Conservation (phyloP, 495 filamentous ascomycete genomes). For the Glutinoglossum americanum region DNA sequence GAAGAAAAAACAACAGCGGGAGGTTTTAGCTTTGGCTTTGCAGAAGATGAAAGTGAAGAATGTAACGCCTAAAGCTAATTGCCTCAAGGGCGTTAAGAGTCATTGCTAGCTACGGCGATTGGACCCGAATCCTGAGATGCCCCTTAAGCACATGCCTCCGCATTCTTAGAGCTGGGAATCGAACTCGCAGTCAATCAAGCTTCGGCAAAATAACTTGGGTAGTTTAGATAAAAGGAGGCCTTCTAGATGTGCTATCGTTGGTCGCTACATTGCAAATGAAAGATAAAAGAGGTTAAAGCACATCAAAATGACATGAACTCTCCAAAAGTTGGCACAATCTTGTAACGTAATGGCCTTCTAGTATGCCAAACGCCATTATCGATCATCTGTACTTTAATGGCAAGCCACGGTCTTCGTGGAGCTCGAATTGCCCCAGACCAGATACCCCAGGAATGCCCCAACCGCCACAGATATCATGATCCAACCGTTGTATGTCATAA, state of each 20-base stretch:
- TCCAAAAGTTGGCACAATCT: not conserved
- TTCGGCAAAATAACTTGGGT: no score
- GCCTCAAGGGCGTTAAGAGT: not conserved
- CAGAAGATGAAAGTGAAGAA: slow-evolving; percentile 23
- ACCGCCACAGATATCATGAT: slow-evolving; percentile 84
- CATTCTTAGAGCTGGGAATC: not conserved
- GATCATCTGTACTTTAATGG: slow-evolving; percentile 30
- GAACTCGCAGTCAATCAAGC: not conserved
- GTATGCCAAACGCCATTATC: not conserved
- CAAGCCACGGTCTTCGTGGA: slow-evolving; percentile 73
- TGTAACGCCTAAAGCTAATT: not conserved
- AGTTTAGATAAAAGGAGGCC: no score
- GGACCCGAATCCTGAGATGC: not conserved
- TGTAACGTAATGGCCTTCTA: not conserved
- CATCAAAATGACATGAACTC: not conserved
- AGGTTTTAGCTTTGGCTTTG: slow-evolving; percentile 74
- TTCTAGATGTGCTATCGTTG: not conserved
- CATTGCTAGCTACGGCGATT: not conserved
- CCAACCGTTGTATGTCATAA: slow-evolving; percentile 99
- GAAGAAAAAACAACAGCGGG: slow-evolving; percentile 21
- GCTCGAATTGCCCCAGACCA: slow-evolving; percentile 53
- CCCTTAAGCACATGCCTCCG: not conserved
- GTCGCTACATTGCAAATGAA: not conserved
- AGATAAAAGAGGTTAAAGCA: not conserved
- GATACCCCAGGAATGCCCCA: slow-evolving; percentile 74